Evolutionary conservation across 2,329 filamentous ascomycete genomes (phyloP), one percentile per base, ranked within the genome.

Genomic region (Cladosporium sp.): DNA sequence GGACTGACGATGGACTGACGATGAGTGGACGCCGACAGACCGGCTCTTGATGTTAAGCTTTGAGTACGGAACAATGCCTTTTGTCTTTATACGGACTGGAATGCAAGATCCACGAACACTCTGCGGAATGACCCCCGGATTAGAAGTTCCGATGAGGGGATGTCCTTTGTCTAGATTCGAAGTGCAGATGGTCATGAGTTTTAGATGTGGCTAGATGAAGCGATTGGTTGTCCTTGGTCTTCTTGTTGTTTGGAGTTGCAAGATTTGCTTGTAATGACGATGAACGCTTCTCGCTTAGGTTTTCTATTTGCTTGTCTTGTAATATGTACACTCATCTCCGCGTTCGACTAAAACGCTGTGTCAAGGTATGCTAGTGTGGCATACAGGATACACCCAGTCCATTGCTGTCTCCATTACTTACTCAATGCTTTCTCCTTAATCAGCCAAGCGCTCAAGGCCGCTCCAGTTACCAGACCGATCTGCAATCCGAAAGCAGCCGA

Each of bases 401-500:
- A n/a, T 28, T 32, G 8, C 9, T 35, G 15, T n/a, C 19, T 24
- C 13, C 3, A n/a, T 50, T 13, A 67, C 40, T 56, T 64, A 36
- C 63, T 64, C 49, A 70, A 50, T 3, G 62, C 61, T 51, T 77
- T 78, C 64, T 79, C 77, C 49, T 66, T 67, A 22, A 79, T 76
- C 17, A 75, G 76, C 73, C 75, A 78, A 15, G 75, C 73, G 58
- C 71, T 72, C 0, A 76, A 42, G 3, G 75, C 74, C 34, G 81
- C 78, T 47, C 80, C 78, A 40, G 75, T 70, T 3, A 81, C 78
- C n/a, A 84, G 67, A 3, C 66, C 71, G 55, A 80, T 69, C 67
- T 80, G 72, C 32, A 84, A 74, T 2, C 66, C 73, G 65, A 84
- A 80, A 0, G 81, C 80, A 24, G 76, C 75, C 57, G 77, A 75